Base-by-base conservation (phyloP, 2,329 filamentous ascomycete genomes). In the Geoglossum cookeanum region DNA sequence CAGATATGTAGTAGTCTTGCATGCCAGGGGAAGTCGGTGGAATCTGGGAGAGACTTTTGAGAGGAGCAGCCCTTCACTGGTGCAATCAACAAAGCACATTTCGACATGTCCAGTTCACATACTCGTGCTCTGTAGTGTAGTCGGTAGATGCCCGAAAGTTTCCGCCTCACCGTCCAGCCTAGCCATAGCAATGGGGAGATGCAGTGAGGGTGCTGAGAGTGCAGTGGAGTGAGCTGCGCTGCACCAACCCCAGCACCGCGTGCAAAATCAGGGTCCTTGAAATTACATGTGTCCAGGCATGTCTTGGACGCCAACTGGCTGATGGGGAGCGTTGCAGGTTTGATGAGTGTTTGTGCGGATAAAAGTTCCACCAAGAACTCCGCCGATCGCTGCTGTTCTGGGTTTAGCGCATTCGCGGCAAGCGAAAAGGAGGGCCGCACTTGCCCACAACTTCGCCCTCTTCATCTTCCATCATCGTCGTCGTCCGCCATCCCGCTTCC, bases 401-500 rank as follows among this genome's bases (percentile, higher is more conserved):
- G 30, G 49, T 33, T 22, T 35, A 53, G 49, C 22, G 30, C 13
- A 45, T 17, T 45, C 4, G 42, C 42, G 42, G 42, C 29, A 53
- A 53, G 49, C 49, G 49, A 53, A 53, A 53, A 53, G 49, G 49
- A 53, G 49, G 49, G 49, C 30, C 49, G 49, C n/a, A 53, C 49
- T 53, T 53, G 49, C 49, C 49, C 49, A 53, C 49, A 53, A 53
- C 49, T 53, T 35, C 49, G 49, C 49, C 49, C 49, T 53, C 49
- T 53, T 37, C 49, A 22, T 53, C 47, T 49, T 49, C 48, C 49
- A 53, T 53, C 49, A 53, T 53, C 49, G 49, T 53, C 11, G 29
- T 52, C 29, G 30, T 11, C 49, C 33, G 32, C 9, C 49, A 53
- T 53, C 49, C 49, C 49, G 49, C 49, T 53, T 53, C 49, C 48